Evolutionary conservation across 2,329 filamentous ascomycete genomes (phyloP), one percentile per base, ranked within the genome.

Genomic region (Ascochyta viciae-villosae): DNA sequence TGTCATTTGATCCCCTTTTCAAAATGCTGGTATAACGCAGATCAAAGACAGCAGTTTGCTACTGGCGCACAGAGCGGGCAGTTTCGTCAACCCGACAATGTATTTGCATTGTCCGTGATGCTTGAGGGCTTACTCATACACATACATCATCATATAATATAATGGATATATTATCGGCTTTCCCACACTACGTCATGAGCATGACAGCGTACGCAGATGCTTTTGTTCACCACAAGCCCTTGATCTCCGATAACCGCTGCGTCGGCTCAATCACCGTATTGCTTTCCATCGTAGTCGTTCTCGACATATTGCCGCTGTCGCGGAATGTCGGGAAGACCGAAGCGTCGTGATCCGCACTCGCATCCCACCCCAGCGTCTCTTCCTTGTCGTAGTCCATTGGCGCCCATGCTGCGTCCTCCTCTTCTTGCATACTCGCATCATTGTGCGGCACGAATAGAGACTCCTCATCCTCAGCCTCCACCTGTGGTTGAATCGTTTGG

Each of bases 291-390:
- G 54, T 67, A 35, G 64, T 71, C 29, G 63, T 63, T 50, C 63
- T 57, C 27, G 69, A 60, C 37, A 66, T 62, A 44, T 66, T 70
- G 8, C 68, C 71, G 38, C 71, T 77, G 57, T 81, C 80, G 8
- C 77, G 72, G 52, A 82, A 79, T 0, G 78, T 80, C 6, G 78
- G 77, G 52, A 79, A 79, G 12, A 69, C 68, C 1, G 66, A 70
- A 39, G 63, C 60, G 37, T 74, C 72, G 45, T 75, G 65, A 43
- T 88, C 83, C 34, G 83, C 85, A 67, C 84, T 89, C 47, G 87
- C 83, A 74, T 92, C 89, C 90, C 90, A 94, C 34, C 87, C 88
- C 40, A 93, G 77, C 64, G 87, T 86, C 45, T 87, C 86, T 50
- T 87, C 85, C 27, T 88, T 87, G 6, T 85, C 85, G 41, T 86